Base-by-base conservation (phyloP, 1,139 yeast species). In the Pichia sp. region DNA sequence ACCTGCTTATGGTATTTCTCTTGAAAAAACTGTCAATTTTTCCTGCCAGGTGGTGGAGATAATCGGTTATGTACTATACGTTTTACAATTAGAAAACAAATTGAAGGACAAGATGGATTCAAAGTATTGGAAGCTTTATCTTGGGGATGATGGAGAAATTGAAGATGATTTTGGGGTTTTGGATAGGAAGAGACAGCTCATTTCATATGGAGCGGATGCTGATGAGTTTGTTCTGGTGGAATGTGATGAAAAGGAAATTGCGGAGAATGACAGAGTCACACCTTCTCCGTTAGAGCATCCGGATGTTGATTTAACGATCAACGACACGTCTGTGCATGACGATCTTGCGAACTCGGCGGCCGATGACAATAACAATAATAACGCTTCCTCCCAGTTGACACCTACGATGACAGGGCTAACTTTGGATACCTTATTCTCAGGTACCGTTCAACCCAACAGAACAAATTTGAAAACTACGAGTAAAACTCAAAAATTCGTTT, bases 61-160 rank as follows among this genome's bases (percentile, higher is more conserved):
- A 23, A 79, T 84, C 51, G 92, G 92, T 0, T 81, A 60, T 52
- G 66, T 77, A 5, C 61, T 83, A 33, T 66, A 70, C 39, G 61
- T 64, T 6, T 57, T 64, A 5, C 31, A 42, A 5, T 64, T 62
- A 2, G 56, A 58, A 23, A 47, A 49, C 16, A 53, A 38, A 6
- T 29, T 5, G 9, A 9, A 38, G 11, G 4, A 38, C 11, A 50
- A 6, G 52, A 49, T 29, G 42, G 72, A 81, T 51, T 85, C 87
- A 0, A 81, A 82, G 55, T 66, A 66, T 43, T 84, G 87, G 81
- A 68, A 80, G 44, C 55, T 83, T n/a, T 83, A 79, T 48, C 64
- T 83, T 39, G 84, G 80, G 1, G 94, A 84, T 57, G 90, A 82
- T 58, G 92, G 92, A 6, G 88, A 83, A 46, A 75, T 79, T n/a